Conservation (phyloP, 208 protist species). For the Trichomonas gallinae region DNA sequence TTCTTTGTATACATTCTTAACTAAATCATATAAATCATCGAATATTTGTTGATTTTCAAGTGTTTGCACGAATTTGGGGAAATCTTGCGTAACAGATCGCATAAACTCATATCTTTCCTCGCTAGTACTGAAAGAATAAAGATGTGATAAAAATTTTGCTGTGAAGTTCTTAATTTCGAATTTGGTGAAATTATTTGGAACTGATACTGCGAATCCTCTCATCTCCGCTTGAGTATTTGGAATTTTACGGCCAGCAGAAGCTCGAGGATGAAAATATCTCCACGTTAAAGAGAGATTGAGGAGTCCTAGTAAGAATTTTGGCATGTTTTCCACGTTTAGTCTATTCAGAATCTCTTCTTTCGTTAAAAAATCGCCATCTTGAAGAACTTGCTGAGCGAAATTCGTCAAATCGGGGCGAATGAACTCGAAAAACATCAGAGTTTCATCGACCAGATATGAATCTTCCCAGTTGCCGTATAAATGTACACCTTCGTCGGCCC, state of each 20-base stretch:
- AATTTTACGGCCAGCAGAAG: neutral
- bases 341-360: neutral
- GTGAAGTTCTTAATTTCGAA: neutral
- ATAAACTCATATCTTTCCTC: neutral
- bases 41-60: neutral
- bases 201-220: neutral
- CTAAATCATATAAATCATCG: neutral
- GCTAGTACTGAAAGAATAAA: neutral
- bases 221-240: neutral
- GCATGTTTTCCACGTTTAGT: neutral
- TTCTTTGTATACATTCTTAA: neutral
- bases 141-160: neutral
- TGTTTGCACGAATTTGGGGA: neutral
- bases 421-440: neutral
- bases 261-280: slow-evolving; percentile 3
- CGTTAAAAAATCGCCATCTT: no score
- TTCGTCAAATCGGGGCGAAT: neutral
- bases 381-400: neutral
- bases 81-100: neutral
- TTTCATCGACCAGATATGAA: neutral
- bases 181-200: neutral
- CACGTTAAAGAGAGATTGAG: neutral
- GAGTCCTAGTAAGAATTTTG: neutral
- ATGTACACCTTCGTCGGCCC: neutral
- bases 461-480: neutral